Evolutionary conservation across 306 rosid species (phyloP), one percentile per base, ranked within the genome.

Genomic region (Crataegus laevigata): DNA sequence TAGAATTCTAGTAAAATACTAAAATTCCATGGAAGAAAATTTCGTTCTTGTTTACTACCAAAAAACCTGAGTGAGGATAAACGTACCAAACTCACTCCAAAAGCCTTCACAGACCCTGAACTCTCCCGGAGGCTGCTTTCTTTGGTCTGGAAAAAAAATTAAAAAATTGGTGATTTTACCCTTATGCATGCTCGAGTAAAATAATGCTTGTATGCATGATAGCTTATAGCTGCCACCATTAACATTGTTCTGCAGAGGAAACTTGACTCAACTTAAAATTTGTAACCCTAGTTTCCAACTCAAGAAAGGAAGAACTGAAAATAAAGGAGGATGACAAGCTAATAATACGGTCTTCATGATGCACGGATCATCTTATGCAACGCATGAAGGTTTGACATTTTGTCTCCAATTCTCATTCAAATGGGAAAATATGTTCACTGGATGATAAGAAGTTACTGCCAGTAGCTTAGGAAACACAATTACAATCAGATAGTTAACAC

Each of bases 31-130:
- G 80, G 72, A 88, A 66, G 64, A 59, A 71, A 78, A 79, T 71
- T 72, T 63, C 24, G 15, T 71, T 75, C 29, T 32, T 69, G 66
- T 65, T 69, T 59, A 14, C 25, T 32, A 58, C 51, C 75, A 65
- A 77, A 77, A 73, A 70, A 21, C 40, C 69, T 63, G 74, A 74
- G 34, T 21, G 69, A 36, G 57, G 79, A 60, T 71, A 76, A 74
- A 78, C 89, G 59, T 87, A 93, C 96, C 98, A 93, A 85, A 82
- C 84, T 89, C 36, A 93, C 98, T 77, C 88, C 69, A 64, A 86
- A 89, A 63, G 98, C 90, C n/a, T n/a, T n/a, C n/a, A n/a, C n/a
- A n/a, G n/a, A n/a, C n/a, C 90, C 92, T 30, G 88, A 82, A 81
- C 80, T 88, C 79, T 86, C 94, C 55, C 90, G 85, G 32, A 84